These are phyloP conservation scores for Akanthomyces dipterigenus DNA, from an alignment of 2,329 filamentous ascomycete genomes.

Conservation along the genomic window DNA sequence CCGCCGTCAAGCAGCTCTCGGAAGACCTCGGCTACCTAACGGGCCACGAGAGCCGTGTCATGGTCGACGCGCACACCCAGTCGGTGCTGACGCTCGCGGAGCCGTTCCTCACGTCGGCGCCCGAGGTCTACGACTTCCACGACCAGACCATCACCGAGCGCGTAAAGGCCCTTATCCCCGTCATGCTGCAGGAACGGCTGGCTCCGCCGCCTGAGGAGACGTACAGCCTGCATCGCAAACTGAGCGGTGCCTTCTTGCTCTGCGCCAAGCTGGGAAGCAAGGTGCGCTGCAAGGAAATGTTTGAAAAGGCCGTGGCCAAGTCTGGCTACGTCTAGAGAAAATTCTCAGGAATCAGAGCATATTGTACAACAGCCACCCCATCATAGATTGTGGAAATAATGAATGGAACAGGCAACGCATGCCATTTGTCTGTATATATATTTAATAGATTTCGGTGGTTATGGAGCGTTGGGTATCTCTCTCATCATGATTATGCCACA, in stretches of 20 bases:
- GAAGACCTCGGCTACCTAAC: slow-evolving; percentile 84
- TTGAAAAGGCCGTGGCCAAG: slow-evolving; percentile 48
- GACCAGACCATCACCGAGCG: slow-evolving; percentile 96
- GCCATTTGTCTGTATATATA: slow-evolving; percentile 1
- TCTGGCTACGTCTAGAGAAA: slow-evolving; percentile 23
- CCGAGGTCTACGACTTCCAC: slow-evolving; percentile 82
- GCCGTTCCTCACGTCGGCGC: slow-evolving; percentile 71
- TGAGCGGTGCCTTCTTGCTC: slow-evolving; percentile 89
- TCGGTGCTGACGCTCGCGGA: slow-evolving; percentile 88
- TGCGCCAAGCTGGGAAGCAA: slow-evolving; percentile 80
- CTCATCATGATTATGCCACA: not conserved
- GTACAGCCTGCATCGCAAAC: slow-evolving; percentile 88
- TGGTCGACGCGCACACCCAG: slow-evolving; percentile 86
- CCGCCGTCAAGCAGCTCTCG: slow-evolving; percentile 59
- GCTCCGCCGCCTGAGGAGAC: slow-evolving; percentile 95
- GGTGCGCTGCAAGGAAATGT: slow-evolving; percentile 76
- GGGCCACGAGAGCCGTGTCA: slow-evolving; percentile 74
- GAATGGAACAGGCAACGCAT: not conserved
- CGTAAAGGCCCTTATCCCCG: slow-evolving; percentile 78
- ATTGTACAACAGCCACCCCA: not conserved
- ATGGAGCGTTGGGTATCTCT: slow-evolving; percentile 6
- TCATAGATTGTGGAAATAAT: not conserved
- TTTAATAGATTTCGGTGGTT: not conserved
- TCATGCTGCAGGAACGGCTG: slow-evolving; percentile 86
- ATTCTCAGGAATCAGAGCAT: not conserved